Conservation (phyloP, 495 filamentous ascomycete species). For the Cudoniella acicularis region DNA sequence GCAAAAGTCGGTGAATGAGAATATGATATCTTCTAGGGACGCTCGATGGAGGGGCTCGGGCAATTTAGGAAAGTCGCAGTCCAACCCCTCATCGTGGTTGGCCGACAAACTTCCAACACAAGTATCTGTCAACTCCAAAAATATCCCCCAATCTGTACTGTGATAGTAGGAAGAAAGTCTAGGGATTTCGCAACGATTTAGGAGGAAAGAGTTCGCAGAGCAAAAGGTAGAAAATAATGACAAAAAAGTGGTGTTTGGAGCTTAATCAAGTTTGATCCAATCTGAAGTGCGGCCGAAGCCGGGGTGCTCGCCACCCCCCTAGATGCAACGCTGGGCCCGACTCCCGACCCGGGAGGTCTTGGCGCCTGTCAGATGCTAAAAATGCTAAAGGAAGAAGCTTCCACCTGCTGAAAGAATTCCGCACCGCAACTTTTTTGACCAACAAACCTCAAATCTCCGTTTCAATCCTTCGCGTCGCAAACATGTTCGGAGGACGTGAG, state of each 20-base stretch:
- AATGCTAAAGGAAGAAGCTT: too few relatives aligned
- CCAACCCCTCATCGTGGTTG: constrained; percentile 3
- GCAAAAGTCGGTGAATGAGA: constrained; percentile 19
- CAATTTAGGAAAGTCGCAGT: constrained; percentile 10
- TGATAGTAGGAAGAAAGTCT: neutral
- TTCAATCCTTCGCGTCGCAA: constrained; percentile 7
- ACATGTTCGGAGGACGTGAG: constrained; percentile 48
- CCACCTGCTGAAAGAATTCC: constrained; percentile 3
- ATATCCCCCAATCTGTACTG: neutral
- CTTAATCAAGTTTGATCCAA: neutral
- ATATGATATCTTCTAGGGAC: neutral
- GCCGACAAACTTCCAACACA: neutral
- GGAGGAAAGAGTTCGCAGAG: neutral
- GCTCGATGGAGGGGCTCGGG: constrained; percentile 12
- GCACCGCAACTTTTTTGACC: neutral
- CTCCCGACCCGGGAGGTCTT: neutral
- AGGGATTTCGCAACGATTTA: neutral
- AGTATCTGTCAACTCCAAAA: neutral
- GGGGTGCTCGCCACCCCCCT: constrained; percentile 2
- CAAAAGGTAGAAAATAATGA: neutral
- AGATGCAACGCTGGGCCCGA: neutral
- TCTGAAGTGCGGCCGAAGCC: neutral
- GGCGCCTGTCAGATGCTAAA: constrained; percentile 4
- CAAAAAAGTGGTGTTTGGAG: neutral
- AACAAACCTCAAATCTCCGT: neutral